These are phyloP conservation scores for Pseudocercospora crystallina DNA, from an alignment of 2,329 filamentous ascomycete species.

Conservation along the genomic window DNA sequence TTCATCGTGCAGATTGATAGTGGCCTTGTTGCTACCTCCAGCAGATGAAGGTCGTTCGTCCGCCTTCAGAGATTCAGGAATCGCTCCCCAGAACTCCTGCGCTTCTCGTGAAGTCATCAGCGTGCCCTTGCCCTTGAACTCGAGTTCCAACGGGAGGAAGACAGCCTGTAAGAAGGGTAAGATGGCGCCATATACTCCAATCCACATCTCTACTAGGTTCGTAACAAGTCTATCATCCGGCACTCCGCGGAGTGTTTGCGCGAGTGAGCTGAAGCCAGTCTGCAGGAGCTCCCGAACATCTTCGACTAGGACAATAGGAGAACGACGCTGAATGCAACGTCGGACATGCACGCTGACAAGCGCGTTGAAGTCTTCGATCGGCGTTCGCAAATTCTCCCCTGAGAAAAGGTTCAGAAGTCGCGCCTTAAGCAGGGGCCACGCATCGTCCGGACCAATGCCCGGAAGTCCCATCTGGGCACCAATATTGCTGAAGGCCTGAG, in stretches of 20 bases:
- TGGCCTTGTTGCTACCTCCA: constrained; percentile 33
- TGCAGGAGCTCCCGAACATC: constrained; percentile 72
- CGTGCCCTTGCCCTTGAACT: constrained; percentile 81
- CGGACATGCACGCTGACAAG: constrained; percentile 77
- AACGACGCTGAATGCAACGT: constrained; percentile 71
- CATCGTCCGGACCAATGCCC: constrained; percentile 64
- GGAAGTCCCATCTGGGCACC: constrained; percentile 49
- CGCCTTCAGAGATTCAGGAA: constrained; percentile 47
- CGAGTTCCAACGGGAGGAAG: constrained; percentile 87
- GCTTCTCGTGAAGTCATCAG: constrained; percentile 78
- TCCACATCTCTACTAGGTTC: constrained; percentile 88
- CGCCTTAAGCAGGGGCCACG: constrained; percentile 77
- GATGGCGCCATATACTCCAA: constrained; percentile 85
- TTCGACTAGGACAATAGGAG: constrained; percentile 70
- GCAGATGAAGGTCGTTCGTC: constrained; percentile 46
- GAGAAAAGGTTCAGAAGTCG: constrained; percentile 77
- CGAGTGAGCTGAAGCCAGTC: constrained; percentile 83
- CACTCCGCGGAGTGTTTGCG: constrained; percentile 75
- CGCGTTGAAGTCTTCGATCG: constrained; percentile 79
- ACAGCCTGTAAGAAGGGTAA: constrained; percentile 94
- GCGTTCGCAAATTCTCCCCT: constrained; percentile 74
- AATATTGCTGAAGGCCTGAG: constrained; percentile 44
- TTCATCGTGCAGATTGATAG: constrained; percentile 53
- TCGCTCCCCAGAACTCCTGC: constrained; percentile 84
- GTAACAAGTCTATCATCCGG: constrained; percentile 88